Percentiles rank a stretch among this genome's conserved stretches.
phyloP scores from a whole-genome alignment of 768 basidiomycete genomes.

The Mycena amicta region DNA sequence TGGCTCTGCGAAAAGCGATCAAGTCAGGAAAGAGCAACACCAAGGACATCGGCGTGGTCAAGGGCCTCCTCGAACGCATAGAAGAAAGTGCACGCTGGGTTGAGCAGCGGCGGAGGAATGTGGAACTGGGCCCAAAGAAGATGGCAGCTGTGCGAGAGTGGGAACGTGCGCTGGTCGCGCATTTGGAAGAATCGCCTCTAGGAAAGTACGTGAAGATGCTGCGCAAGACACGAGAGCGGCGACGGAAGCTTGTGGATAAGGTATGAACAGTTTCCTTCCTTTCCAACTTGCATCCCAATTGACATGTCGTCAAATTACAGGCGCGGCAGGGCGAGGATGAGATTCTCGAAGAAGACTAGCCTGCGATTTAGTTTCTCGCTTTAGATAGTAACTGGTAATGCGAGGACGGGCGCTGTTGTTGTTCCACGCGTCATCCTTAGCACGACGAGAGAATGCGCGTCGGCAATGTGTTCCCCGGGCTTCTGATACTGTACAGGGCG shows the following conservation, averaged over 20 bases:
- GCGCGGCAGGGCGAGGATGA: constrained; percentile 73
- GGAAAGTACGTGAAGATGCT: constrained; percentile 81
- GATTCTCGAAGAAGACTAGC: constrained; percentile 56
- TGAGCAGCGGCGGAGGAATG: constrained; percentile 65
- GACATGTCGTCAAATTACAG: constrained; percentile 37
- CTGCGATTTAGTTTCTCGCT: no score
- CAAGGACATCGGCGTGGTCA: constrained; percentile 67
- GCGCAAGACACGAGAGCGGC: constrained; percentile 78
- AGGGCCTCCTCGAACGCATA: constrained; percentile 81
- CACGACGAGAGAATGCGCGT: no score
- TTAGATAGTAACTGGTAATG: no score
- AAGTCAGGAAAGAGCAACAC: constrained; percentile 57
- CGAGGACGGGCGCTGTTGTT: no score
- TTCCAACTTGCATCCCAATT: constrained; percentile 9
- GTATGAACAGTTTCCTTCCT: constrained; percentile 36
- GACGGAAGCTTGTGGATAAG: constrained; percentile 73
- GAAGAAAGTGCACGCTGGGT: constrained; percentile 53
- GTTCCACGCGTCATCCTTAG: no score
- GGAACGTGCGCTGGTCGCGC: constrained; percentile 61
- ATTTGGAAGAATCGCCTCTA: constrained; percentile 73
- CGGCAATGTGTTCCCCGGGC: no score
- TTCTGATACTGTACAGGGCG: no score
- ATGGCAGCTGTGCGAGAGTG: constrained; percentile 71
- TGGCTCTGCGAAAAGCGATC: constrained; percentile 70
- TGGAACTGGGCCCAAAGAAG: constrained; percentile 76